Percentiles rank a stretch among this genome's conserved stretches.
Conservation (phyloP, 208 protist species). For the Wallacemonas sp. region DNA sequence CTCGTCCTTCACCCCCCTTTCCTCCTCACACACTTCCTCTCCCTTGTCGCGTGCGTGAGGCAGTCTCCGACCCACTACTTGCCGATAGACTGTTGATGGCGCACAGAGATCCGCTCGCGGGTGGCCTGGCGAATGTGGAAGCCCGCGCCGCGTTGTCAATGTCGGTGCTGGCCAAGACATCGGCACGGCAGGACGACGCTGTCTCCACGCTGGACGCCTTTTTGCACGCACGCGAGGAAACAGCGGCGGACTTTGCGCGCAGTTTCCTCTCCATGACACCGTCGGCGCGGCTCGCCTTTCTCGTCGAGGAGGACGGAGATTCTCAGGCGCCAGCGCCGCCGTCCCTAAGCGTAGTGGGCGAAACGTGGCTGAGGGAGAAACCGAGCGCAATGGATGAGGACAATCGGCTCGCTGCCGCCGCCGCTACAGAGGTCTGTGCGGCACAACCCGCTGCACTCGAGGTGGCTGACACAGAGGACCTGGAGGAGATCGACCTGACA, state of each 20-base stretch:
- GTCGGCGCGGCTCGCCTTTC: neutral
- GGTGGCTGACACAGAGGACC: neutral
- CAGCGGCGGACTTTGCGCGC: conserved; percentile 12
- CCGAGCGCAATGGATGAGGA: neutral
- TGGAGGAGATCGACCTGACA: conserved; percentile 34
- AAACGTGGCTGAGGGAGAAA: neutral
- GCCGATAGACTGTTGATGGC: too few species aligned
- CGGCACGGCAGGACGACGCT: neutral
- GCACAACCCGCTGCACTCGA: neutral
- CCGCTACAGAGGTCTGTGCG: conserved; percentile 8
- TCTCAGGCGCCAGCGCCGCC: neutral
- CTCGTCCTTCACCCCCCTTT: conserved; percentile 20
- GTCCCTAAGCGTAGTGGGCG: neutral
- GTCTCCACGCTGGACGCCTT: conserved; percentile 22
- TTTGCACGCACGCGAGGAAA: conserved; percentile 21
- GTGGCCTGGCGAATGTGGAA: neutral
- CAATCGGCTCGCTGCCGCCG: neutral
- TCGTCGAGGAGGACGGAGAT: neutral
- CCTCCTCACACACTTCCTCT: too few species aligned
- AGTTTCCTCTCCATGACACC: conserved; percentile 10
- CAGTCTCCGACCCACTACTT: too few species aligned
- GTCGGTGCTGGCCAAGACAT: neutral
- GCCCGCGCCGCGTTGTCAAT: neutral
- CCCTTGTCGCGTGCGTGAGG: too few species aligned
- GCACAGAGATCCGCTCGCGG: neutral